Evolutionary conservation across 2,329 filamentous ascomycete genomes (phyloP), one percentile per base, ranked within the genome.

Genomic region (Xylaria hypoxylon): DNA sequence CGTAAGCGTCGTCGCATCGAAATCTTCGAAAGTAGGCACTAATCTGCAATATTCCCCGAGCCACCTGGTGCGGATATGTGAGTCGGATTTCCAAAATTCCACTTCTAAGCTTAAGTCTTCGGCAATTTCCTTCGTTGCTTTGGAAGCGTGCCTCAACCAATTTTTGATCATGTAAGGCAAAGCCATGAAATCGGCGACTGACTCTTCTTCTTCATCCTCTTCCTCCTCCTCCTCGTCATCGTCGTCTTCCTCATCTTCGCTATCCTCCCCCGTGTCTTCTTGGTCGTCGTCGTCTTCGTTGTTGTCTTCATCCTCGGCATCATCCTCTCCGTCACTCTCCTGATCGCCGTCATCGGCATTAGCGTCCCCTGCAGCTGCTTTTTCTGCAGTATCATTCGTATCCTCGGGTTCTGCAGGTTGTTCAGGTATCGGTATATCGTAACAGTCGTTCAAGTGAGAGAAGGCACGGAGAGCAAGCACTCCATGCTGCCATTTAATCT

Each of bases 401-500:
- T 58, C 63, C 1, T 66, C 56, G 5, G 38, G 38, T 17, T 67
- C 63, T 33, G 38, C 59, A 45, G 47, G 40, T 22, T 38, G 35
- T 31, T 69, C 67, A 2, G 70, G 60, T 42, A 66, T 58, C 26
- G 65, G 60, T 11, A 77, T 79, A 51, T 76, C 71, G 11, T 81
- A 78, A 0, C 47, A 61, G 3, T 80, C 77, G 42, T 78, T 77
- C 8, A 82, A 57, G 33, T 82, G 79, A 2, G 77, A 74, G 59
- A 82, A 79, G 0, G 77, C 77, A 10, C 80, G 73, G 4, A 81
- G 72, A 2, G 78, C 77, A 3, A 82, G 69, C 2, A 82, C 77
- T 2, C 80, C 80, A n/a, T 82, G 80, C 44, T 82, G 80, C 70
- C 79, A 77, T 57, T 78, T 80, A 15, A 76, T 78, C 13, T 79